Conservation (phyloP, 1,139 yeast genomes). For the Candida sp. region DNA sequence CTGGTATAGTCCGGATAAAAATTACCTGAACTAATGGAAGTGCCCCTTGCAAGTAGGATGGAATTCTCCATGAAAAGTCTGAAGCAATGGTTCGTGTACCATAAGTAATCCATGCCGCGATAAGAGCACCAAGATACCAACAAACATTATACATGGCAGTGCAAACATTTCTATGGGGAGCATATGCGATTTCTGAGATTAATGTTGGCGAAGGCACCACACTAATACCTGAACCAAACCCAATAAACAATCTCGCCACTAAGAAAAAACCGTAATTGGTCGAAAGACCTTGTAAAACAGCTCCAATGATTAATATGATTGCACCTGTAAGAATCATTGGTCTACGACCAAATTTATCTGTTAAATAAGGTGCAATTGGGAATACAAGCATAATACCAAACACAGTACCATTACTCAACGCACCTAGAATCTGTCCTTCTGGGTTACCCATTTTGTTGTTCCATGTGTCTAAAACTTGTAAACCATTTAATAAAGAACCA, state of each 20-base stretch:
- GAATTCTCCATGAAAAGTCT: slow-evolving; percentile 41
- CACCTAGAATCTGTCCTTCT: slow-evolving; percentile 41
- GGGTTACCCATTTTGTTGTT: slow-evolving; percentile 34
- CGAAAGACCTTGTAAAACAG: slow-evolving; percentile 41
- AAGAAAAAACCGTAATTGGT: slow-evolving; percentile 37
- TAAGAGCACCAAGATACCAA: slow-evolving; percentile 51
- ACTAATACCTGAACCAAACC: slow-evolving; percentile 37
- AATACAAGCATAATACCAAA: slow-evolving; percentile 20
- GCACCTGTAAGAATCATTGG: slow-evolving; percentile 24
- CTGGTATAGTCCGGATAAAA: slow-evolving; percentile 38
- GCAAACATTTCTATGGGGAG: slow-evolving; percentile 43
- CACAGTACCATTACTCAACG: slow-evolving; percentile 32
- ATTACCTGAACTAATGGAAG: slow-evolving; percentile 24
- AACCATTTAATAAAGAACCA: slow-evolving; percentile 49
- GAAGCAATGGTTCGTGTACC: slow-evolving; percentile 34
- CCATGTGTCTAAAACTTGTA: slow-evolving; percentile 43
- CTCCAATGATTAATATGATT: slow-evolving; percentile 28
- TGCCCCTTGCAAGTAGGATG: slow-evolving; percentile 43
- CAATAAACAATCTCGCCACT: slow-evolving; percentile 35
- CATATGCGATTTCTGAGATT: slow-evolving; percentile 43
- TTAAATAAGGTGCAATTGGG: slow-evolving; percentile 17
- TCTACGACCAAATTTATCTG: slow-evolving; percentile 34
- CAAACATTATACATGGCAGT: slow-evolving; percentile 47
- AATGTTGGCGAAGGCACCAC: slow-evolving; percentile 38
- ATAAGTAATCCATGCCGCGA: slow-evolving; percentile 54